phyloP scores from a whole-genome alignment of 2,329 filamentous ascomycete genomes.

The Thielaviopsis populi region DNA sequence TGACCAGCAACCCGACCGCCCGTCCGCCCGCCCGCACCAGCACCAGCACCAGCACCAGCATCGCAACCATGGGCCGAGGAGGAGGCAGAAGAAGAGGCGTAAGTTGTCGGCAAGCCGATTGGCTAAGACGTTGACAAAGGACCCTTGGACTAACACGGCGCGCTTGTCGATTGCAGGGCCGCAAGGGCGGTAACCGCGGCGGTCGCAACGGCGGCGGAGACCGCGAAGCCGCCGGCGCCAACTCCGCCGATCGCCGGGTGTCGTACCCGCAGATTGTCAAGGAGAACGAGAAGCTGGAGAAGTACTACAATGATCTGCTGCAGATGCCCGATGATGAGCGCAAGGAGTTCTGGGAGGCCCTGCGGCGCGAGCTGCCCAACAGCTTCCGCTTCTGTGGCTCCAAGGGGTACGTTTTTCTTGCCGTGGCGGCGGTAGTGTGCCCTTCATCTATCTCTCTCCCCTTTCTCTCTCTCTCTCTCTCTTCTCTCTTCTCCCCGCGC shows the following conservation, averaged over 20 bases:
- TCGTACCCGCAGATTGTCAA: constrained; percentile 38
- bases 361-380: constrained; percentile 79
- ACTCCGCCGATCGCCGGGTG: constrained; percentile 12
- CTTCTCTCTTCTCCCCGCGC: background rate
- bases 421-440: too few relatives aligned
- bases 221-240: constrained; percentile 4
- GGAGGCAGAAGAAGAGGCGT: constrained; percentile 17
- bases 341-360: constrained; percentile 65
- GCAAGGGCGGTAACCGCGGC: constrained; percentile 15
- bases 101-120: background rate
- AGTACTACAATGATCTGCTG: constrained; percentile 68
- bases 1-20: too few relatives aligned
- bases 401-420: constrained; percentile 49
- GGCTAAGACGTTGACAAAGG: background rate
- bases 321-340: constrained; percentile 66
- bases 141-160: background rate
- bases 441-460: too few relatives aligned
- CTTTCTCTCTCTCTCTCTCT: background rate
- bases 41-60: background rate
- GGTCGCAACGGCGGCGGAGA: constrained; percentile 13
- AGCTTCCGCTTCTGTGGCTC: constrained; percentile 96
- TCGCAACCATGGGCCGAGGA: constrained; percentile 13
- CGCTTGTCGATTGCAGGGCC: constrained; percentile 6
- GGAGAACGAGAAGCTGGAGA: constrained; percentile 70
- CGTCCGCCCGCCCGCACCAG: too few relatives aligned